Evolutionary conservation across 306 rosid genomes (phyloP).

Genomic region (Alnus rubra): DNA sequence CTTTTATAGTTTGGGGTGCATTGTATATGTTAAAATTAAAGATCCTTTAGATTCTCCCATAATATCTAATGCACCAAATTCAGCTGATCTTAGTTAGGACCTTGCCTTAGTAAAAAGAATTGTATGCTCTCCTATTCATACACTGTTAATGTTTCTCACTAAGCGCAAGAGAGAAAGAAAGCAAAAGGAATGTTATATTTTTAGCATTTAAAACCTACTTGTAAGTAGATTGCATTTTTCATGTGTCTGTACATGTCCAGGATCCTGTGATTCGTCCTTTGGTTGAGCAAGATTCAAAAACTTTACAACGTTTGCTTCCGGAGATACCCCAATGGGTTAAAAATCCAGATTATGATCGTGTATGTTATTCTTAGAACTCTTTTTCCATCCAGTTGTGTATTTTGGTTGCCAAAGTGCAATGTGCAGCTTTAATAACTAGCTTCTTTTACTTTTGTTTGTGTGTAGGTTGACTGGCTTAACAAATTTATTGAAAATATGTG

Average conservation of each 20-base stretch:
- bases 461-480: conserved; percentile 90
- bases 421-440: conserved; percentile 14
- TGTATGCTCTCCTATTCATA: background rate
- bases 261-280: conserved; percentile 69
- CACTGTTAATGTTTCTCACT: background rate
- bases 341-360: conserved; percentile 84
- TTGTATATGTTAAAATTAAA: background rate
- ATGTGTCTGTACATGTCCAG: conserved; percentile 36
- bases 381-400: background rate
- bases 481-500: conserved; percentile 69
- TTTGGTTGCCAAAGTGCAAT: background rate
- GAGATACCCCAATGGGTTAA: conserved; percentile 86
- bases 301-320: conserved; percentile 60
- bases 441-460: conserved; percentile 19
- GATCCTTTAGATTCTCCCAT: background rate
- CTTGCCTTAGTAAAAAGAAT: background rate
- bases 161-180: background rate
- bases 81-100: background rate
- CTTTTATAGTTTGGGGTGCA: background rate
- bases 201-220: background rate
- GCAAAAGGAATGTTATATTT: background rate
- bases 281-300: conserved; percentile 64
- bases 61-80: background rate
- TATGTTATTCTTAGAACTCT: conserved; percentile 39
- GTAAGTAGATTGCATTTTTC: conserved; percentile 7